Conservation (phyloP, 495 filamentous ascomycete species). For the Patellaria atrata region DNA sequence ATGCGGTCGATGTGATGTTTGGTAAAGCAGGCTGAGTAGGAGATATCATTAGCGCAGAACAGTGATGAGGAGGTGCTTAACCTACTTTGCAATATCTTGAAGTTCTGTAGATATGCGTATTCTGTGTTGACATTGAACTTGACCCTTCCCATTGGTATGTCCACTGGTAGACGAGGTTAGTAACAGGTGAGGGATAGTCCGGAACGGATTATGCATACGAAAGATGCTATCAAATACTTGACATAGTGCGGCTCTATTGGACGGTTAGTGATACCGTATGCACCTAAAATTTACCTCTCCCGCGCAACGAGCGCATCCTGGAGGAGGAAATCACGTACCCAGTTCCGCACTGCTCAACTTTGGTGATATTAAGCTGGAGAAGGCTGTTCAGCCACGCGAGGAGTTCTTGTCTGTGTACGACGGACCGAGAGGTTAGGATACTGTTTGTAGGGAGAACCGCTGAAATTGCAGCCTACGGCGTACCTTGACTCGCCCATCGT, state of each 20-base stretch:
- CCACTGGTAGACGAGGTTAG: slow-evolving; percentile 36
- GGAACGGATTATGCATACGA: slow-evolving; percentile 35
- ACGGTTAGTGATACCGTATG: neutral
- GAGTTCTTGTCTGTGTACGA: slow-evolving; percentile 67
- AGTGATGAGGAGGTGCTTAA: slow-evolving; percentile 16
- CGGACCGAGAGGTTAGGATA: neutral
- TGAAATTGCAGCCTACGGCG: slow-evolving; percentile 1
- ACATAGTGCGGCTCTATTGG: slow-evolving; percentile 77
- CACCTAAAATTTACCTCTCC: neutral
- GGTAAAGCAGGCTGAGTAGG: slow-evolving; percentile 57
- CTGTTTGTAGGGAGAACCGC: neutral
- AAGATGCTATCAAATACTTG: slow-evolving; percentile 97
- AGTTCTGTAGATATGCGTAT: slow-evolving; percentile 96
- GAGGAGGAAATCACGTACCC: slow-evolving; percentile 50
- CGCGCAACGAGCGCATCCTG: too few relatives aligned
- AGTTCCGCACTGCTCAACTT: slow-evolving; percentile 97
- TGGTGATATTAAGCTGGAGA: slow-evolving; percentile 91
- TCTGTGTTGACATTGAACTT: slow-evolving; percentile 97
- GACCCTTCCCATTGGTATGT: slow-evolving; percentile 90
- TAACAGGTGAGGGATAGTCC: slow-evolving; percentile 2
- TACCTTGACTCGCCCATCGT: slow-evolving; percentile 23
- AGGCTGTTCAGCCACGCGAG: slow-evolving; percentile 95
- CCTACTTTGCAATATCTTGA: slow-evolving; percentile 90
- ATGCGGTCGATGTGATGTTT: slow-evolving; percentile 74
- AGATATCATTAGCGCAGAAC: slow-evolving; percentile 1